A percentile compares a stretch with the other conserved stretches of the same genome.
Conservation (phyloP, 306 rosid genomes). For the Corylus avellana region DNA sequence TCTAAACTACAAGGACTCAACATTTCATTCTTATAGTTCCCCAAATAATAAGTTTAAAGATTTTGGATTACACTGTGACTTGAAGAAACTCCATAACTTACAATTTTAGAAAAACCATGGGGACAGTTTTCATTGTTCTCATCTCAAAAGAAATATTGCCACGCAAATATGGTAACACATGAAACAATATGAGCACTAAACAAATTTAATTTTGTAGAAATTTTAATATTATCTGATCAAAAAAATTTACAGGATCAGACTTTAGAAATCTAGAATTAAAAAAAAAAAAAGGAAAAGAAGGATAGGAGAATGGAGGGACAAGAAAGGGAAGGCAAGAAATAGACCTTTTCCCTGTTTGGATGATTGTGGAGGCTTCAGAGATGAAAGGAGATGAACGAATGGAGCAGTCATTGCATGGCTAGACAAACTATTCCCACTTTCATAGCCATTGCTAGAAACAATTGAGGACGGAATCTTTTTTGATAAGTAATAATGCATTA, state of each 20-base stretch:
- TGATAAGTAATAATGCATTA: too few relatives aligned
- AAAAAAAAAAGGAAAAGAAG: background rate
- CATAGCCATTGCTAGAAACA: background rate
- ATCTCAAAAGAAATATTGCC: background rate
- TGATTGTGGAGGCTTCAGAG: background rate
- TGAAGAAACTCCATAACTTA: background rate
- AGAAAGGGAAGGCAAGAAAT: background rate
- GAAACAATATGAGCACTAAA: background rate
- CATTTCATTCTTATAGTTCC: background rate
- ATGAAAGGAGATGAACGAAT: background rate
- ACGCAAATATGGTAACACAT: background rate
- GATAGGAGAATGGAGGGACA: too few relatives aligned
- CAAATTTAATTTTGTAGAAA: background rate
- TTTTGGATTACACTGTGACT: background rate
- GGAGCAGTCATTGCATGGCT: background rate
- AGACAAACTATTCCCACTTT: background rate
- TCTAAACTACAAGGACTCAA: background rate
- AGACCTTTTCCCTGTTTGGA: background rate
- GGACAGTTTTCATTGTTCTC: background rate
- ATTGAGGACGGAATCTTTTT: background rate
- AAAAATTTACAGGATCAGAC: too few relatives aligned
- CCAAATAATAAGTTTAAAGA: background rate
- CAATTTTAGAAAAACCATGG: background rate
- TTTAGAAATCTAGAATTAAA: background rate
- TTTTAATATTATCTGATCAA: too few relatives aligned